A percentile compares a stretch with the other conserved stretches of the same genome.
Evolutionary conservation across 768 basidiomycete genomes (phyloP).

Genomic region (Lactarius hengduanensis): DNA sequence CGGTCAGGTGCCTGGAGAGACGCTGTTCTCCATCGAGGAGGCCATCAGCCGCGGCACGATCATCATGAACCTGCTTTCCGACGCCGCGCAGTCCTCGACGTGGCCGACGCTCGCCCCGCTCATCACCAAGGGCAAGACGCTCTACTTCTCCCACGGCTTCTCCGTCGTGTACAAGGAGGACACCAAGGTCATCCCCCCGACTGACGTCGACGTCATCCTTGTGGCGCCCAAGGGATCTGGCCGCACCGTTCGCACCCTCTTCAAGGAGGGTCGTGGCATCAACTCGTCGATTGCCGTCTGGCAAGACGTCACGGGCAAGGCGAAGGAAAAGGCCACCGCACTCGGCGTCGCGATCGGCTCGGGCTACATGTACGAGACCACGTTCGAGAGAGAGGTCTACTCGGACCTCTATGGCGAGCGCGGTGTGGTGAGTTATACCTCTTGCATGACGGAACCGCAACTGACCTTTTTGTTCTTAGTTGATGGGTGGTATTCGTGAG

Average conservation of each 20-base stretch:
- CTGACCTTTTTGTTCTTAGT: conserved; percentile 47
- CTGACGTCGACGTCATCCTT: conserved; percentile 97
- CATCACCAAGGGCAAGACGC: conserved; percentile 99
- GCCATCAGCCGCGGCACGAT: conserved; percentile 94
- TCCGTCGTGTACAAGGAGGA: conserved; percentile 98
- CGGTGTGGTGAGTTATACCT: conserved; percentile 77
- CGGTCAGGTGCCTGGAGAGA: conserved; percentile 86
- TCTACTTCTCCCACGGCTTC: conserved; percentile 99
- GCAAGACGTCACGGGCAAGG: conserved; percentile 98
- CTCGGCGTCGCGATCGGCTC: conserved; percentile 93
- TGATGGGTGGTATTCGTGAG: conserved; percentile 96
- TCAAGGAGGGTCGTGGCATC: conserved; percentile 99
- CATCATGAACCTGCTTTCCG: conserved; percentile 99
- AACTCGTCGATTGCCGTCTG: conserved; percentile 93
- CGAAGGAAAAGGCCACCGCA: conserved; percentile 94
- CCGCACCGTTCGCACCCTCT: conserved; percentile 97
- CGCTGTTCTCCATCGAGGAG: conserved; percentile 97
- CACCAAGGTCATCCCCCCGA: conserved; percentile 88
- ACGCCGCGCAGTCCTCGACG: conserved; percentile 97
- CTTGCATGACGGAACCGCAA: conserved; percentile 7
- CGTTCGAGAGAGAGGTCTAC: conserved; percentile 99
- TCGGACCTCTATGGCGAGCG: conserved; percentile 99
- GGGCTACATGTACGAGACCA: conserved; percentile 98
- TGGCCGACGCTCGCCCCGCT: conserved; percentile 89
- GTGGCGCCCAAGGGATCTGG: conserved; percentile 99